Base-by-base conservation (phyloP, 352 stramenopile genomes). In the Globisporangium recalcitrans region DNA sequence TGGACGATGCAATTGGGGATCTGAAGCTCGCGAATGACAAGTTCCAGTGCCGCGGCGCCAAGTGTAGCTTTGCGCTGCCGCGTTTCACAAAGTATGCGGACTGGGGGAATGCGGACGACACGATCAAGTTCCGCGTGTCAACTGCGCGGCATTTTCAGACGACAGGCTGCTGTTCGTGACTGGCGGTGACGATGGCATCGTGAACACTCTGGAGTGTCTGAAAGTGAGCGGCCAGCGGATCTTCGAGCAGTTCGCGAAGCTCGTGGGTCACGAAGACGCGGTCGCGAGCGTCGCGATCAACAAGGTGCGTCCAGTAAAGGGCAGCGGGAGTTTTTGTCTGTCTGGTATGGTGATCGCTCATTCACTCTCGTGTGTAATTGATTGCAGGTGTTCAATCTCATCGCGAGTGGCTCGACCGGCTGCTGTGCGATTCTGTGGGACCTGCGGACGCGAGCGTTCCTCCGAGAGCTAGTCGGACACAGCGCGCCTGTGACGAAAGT, bases 51-150 rank as follows among this genome's bases (percentile, higher is more conserved):
- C 71, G 79, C 52, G 59, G 71, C 0, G 10, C 70, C 0, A 71
- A 70, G 0, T 88, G 73, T 29, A 80, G 54, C 10, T 88, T 93
- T 46, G 70, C 88, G 57, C 84, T 82, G 3, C 84, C 84, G 0
- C 75, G 81, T n/a, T 87, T 75, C 58, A 81, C 75, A 2, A 93
- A 93, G 44, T 91, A 79, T n/a, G 58, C 89, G 38, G 84, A 93
- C 52, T 93, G 80, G 81, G 69, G 67, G 2, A 69, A 64, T 29
- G 51, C 53, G 10, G 72, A 81, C 51, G 81, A 82, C 0, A 72
- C 79, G 2, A 87, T 93, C 65, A 87, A 81, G 62, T 63, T 93
- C 34, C 80, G 82, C 14, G 68, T 86, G 65, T 91, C 22, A 86
- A 82, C 56, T 91, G 81, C 42, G 82, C 74, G 0, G 64, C 72